phyloP scores from a whole-genome alignment of 1,284 basidiomycete species.

The Cystobasidium sp. region DNA sequence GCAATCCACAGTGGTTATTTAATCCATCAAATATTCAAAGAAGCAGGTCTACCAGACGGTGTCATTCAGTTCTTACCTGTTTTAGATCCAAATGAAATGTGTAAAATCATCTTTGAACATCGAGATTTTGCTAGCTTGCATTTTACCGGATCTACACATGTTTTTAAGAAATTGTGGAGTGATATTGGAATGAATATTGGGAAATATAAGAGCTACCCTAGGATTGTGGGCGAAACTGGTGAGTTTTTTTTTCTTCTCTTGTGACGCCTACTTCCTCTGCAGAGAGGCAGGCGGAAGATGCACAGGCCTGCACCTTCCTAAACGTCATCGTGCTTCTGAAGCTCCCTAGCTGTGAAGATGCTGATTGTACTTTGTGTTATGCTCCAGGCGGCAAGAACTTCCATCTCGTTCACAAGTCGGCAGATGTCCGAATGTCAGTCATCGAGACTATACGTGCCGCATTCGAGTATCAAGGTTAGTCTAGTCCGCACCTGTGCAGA shows the following conservation, averaged over 20 bases:
- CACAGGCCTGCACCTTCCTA: too few relatives aligned
- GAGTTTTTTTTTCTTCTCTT: slow-evolving; percentile 48
- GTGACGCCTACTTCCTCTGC: too few relatives aligned
- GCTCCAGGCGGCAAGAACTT: slow-evolving; percentile 89
- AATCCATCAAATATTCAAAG: slow-evolving; percentile 84
- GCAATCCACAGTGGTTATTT: slow-evolving; percentile 96
- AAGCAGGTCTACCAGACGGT: slow-evolving; percentile 90
- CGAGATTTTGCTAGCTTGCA: slow-evolving; percentile 85
- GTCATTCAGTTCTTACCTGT: slow-evolving; percentile 87
- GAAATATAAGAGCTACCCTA: slow-evolving; percentile 83
- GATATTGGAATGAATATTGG: slow-evolving; percentile 88
- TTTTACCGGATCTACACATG: slow-evolving; percentile 94
- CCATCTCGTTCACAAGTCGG: slow-evolving; percentile 87
- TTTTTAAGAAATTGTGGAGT: slow-evolving; percentile 96
- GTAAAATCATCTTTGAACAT: slow-evolving; percentile 68
- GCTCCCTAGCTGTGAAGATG: background rate
- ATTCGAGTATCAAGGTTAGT: slow-evolving; percentile 91
- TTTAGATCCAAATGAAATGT: slow-evolving; percentile 60
- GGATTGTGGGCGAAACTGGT: slow-evolving; percentile 89
- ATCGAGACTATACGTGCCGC: slow-evolving; percentile 84
- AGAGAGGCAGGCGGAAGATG: too few relatives aligned
- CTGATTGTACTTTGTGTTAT: background rate
- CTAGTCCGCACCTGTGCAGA: too few relatives aligned
- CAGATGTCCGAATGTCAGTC: slow-evolving; percentile 85
- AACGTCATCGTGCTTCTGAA: too few relatives aligned